phyloP scores from a whole-genome alignment of 768 basidiomycete genomes.

The Postia placenta region DNA sequence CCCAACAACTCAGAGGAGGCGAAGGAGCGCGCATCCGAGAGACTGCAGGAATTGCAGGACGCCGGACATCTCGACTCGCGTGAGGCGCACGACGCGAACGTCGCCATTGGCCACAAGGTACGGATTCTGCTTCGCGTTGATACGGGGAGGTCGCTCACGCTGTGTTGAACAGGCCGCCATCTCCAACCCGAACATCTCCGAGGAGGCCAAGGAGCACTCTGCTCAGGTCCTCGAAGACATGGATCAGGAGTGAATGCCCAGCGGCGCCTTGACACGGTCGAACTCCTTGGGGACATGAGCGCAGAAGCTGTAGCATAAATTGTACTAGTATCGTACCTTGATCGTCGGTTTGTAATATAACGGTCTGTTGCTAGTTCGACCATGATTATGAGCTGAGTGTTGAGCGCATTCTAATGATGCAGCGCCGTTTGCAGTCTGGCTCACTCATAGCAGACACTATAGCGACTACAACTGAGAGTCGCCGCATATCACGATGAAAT shows the following conservation, averaged over 20 bases:
- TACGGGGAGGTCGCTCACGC: background rate
- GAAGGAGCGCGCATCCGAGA: conserved; percentile 38
- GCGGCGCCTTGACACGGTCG: background rate
- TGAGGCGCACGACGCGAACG: conserved; percentile 10
- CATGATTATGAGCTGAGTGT: too few species aligned
- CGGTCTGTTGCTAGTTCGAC: background rate
- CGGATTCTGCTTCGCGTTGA: too few species aligned
- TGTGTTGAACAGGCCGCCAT: conserved; percentile 42
- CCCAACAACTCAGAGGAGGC: conserved; percentile 50
- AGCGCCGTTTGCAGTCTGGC: too few species aligned
- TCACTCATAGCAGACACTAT: too few species aligned
- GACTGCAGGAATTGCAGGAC: conserved; percentile 32
- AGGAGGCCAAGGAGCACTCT: conserved; percentile 48
- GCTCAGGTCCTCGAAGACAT: conserved; percentile 36
- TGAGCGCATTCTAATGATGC: too few species aligned
- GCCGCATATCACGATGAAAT: too few species aligned
- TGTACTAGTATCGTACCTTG: conserved; percentile 2
- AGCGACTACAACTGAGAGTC: too few species aligned
- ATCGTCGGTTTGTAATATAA: background rate
- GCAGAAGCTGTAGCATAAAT: conserved; percentile 2
- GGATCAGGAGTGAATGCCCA: conserved; percentile 2
- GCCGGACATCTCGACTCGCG: conserved; percentile 10
- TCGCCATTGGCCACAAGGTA: conserved; percentile 16
- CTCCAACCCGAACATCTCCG: conserved; percentile 49
- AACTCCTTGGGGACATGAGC: background rate